Evolutionary conservation across 202 grass and related monocot species (phyloP).

Genomic region (Digitaria exilis): DNA sequence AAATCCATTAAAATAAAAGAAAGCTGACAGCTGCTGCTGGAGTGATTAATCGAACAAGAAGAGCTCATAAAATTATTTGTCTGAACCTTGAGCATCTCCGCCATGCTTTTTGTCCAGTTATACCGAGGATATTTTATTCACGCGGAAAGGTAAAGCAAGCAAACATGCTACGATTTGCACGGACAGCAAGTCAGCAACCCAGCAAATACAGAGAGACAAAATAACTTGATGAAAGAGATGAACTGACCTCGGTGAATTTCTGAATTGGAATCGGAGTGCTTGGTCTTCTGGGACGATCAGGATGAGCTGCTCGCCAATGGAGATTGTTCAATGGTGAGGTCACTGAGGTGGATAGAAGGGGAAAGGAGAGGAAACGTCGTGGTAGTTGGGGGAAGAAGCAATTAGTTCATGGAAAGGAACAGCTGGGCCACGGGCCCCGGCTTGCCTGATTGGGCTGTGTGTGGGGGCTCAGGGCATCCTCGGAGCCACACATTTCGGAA

Average conservation of each 20-base stretch:
- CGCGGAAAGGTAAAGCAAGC: background rate
- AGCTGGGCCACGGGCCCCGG: background rate
- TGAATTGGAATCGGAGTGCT: background rate
- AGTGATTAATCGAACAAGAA: background rate
- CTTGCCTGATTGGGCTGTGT: background rate
- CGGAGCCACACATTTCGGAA: background rate
- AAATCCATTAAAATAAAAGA: background rate
- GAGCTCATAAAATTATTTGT: background rate
- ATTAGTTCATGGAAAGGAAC: background rate
- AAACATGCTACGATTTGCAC: background rate
- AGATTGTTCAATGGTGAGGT: slow-evolving; percentile 1
- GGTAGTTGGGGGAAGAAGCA: background rate
- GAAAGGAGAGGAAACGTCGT: background rate
- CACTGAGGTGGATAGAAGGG: background rate
- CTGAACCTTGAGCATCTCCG: background rate
- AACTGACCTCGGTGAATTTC: background rate
- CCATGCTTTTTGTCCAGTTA: background rate
- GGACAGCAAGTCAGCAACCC: background rate
- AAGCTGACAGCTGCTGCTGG: background rate
- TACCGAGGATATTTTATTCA: background rate
- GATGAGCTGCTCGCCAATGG: background rate
- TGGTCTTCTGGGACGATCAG: background rate
- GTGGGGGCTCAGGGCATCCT: background rate
- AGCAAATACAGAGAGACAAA: background rate
- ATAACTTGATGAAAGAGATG: background rate